phyloP scores from a whole-genome alignment of 345 rosid genomes.

The Tarenaya hassleriana region DNA sequence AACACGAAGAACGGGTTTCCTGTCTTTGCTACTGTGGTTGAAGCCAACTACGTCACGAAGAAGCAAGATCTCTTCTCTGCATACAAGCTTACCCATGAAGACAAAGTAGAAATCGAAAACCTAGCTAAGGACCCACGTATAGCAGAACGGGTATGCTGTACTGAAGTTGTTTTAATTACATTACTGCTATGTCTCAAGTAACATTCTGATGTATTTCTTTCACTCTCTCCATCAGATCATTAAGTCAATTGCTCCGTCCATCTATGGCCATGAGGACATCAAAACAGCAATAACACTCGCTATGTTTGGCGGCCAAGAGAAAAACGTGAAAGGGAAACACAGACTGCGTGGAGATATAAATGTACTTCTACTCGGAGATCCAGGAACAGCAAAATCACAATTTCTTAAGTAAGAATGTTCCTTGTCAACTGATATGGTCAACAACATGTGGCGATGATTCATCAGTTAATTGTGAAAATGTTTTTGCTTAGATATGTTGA shows the following conservation, averaged over 20 bases:
- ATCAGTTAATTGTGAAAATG: conserved; percentile 12
- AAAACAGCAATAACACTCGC: conserved; percentile 93
- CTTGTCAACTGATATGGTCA: background rate
- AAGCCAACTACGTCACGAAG: conserved; percentile 86
- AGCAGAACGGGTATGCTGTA: conserved; percentile 68
- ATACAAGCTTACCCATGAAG: conserved; percentile 95
- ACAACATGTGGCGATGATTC: background rate
- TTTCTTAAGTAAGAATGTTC: conserved; percentile 69
- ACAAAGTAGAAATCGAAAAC: conserved; percentile 82
- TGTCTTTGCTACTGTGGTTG: conserved; percentile 92
- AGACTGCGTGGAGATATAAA: conserved; percentile 89
- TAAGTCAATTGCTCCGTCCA: conserved; percentile 95
- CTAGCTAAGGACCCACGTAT: conserved; percentile 84
- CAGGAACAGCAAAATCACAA: conserved; percentile 97
- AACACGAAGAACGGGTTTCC: conserved; percentile 98
- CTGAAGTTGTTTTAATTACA: background rate
- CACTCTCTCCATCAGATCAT: conserved; percentile 49
- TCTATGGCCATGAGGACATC: conserved; percentile 96
- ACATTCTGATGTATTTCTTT: background rate
- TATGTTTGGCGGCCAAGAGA: conserved; percentile 99
- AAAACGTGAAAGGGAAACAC: conserved; percentile 89
- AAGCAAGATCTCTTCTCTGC: conserved; percentile 97
- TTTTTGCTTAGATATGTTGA: conserved; percentile 66
- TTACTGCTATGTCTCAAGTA: background rate
- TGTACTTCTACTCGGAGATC: conserved; percentile 89